Evolutionary conservation across 2,329 filamentous ascomycete species (phyloP), one percentile per base, ranked within the genome.

Genomic region (Aaosphaeria arxii): DNA sequence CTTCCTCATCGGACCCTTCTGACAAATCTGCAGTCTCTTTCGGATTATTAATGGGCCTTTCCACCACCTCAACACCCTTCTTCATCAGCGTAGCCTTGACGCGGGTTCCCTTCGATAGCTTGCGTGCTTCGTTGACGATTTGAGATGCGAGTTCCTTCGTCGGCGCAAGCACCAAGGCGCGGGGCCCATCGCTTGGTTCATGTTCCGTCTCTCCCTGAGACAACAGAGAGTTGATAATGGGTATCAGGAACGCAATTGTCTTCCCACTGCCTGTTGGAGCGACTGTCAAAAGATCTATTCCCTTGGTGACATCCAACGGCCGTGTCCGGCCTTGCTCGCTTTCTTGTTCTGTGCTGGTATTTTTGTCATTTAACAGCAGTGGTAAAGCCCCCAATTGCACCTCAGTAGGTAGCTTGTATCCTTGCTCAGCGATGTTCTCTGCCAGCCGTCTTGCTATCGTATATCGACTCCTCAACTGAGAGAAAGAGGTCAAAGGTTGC

Each of bases 241-340:
- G 91, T 39, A 99, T 88, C 60, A 97, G 72, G 62, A 96, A 99
- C 13, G 91, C 90, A 54, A 99, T 76, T 0, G 94, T 99, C 77
- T 99, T 99, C 40, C 94, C 94, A 67, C 92, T 97, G 28, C 94
- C 94, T 0, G 94, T 99, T 1, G 94, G 94, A 3, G 94, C 94
- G 40, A 97, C 85, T 0, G 89, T 89, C 53, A 99, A 71, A 36
- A 99, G 83, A 74, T 99, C 86, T 4, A 92, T 75, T 9, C 76
- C 73, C 4, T 63, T 59, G 32, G 54, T 58, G 38, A 62, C 57
- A 31, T 55, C 57, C 11, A 48, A 54, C 6, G 57, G 63, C 39
- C 56, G 56, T 3, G 52, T 45, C 17, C 17, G 17, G 17, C 17
- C 17, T 24, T 24, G 17, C 17, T 24, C 17, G 17, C 17, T 24